Conservation (phyloP, 2,329 filamentous ascomycete species). For the Monosporascus sp. region DNA sequence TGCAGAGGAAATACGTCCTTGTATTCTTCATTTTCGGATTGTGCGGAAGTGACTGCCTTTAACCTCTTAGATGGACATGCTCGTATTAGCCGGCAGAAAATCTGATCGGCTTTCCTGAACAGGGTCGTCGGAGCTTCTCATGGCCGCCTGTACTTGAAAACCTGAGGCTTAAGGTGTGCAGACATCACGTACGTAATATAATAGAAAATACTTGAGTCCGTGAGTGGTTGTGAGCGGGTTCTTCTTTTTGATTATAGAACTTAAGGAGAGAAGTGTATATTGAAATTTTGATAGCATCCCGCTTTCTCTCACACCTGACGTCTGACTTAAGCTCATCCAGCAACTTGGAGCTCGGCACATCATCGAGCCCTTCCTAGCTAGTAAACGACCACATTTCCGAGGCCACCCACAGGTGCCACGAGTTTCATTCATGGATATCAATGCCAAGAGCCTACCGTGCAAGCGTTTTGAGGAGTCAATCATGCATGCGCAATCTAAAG, state of each 20-base stretch:
- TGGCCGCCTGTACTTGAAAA: neutral
- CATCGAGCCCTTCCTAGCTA: neutral
- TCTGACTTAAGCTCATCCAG: neutral
- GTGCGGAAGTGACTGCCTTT: neutral
- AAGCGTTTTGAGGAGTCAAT: neutral
- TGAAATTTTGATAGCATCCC: neutral
- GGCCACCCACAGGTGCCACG: neutral
- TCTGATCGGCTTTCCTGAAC: neutral
- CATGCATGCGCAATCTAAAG: neutral
- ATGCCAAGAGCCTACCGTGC: neutral
- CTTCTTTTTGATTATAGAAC: neutral
- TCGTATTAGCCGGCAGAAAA: neutral
- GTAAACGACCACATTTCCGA: neutral
- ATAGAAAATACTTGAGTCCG: neutral
- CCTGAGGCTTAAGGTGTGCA: neutral
- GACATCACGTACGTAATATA: neutral
- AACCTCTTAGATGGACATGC: neutral
- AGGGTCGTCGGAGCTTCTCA: neutral
- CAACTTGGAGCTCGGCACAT: neutral
- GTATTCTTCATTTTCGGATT: neutral
- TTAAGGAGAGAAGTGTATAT: neutral
- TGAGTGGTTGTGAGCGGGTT: neutral
- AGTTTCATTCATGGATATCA: neutral
- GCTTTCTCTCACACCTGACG: neutral
- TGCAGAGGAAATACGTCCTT: neutral